Evolutionary conservation across 805 yeast species (phyloP), one percentile per base, ranked within the genome.

Genomic region (Candida ulmi): DNA sequence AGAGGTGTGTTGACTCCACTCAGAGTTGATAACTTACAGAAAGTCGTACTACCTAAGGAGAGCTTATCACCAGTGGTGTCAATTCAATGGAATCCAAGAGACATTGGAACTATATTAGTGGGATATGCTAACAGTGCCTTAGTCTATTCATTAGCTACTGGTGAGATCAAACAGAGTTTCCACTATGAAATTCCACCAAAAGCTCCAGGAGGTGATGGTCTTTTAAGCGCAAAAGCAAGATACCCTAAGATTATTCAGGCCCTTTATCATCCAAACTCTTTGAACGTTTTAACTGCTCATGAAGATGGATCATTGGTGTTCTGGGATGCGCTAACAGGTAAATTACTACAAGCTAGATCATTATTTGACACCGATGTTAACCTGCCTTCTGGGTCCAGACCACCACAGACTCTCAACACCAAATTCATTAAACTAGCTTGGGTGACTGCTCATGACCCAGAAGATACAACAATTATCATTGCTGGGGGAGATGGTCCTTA

Each of bases 201-300:
- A 8, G 81, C 87, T 0, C 80, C 83, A 13, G 95, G 95, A 7
- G 88, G 86, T 13, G 81, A 77, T 33, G 68, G 67, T 27, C 39
- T 55, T 1, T 28, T 46, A 5, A 45, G 58, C 4, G 49, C 52
- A 17, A 51, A 59, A 2, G 31, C 52, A 0, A 55, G 80, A 37
- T 51, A 43, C n/a, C 80, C 80, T 3, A 57, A 54, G 17, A 50
- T 70, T 0, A 42, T 63, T 1, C 63, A 79, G 36, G 80, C 95
- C 0, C 66, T 76, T 26, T 93, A 86, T 76, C 97, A 91, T 60
- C 99, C 99, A 3, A 88, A 88, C 55, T 96, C 98, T 0, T 71
- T 88, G 33, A 95, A 90, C 55, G 63, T 87, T 3, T 71, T 85
- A 17, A 81, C 96, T 0, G 72, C 78, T 2, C 95, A 91, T 59